Evolutionary conservation across 495 filamentous ascomycete genomes (phyloP).

Genomic region (Penicillium pancosmium): DNA sequence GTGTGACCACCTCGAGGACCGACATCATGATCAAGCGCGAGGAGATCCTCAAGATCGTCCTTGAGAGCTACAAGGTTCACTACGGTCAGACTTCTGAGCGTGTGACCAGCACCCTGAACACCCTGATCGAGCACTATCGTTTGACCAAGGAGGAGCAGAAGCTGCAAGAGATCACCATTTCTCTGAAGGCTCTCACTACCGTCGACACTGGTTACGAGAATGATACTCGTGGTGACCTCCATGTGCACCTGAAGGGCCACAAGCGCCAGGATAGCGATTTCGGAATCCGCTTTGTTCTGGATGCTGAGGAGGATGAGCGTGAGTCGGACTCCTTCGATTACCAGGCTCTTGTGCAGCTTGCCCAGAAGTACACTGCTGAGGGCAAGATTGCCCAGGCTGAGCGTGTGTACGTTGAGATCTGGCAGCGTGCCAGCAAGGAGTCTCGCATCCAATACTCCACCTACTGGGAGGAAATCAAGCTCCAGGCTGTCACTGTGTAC

Average conservation of each 20-base stretch:
- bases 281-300: slow-evolving; percentile 26
- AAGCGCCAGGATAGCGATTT: slow-evolving; percentile 20
- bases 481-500: slow-evolving; percentile 33
- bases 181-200: slow-evolving; percentile 20
- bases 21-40: slow-evolving; percentile 40
- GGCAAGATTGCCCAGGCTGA: slow-evolving; percentile 31
- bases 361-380: slow-evolving; percentile 25
- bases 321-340: slow-evolving; percentile 25
- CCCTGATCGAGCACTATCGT: slow-evolving; percentile 39
- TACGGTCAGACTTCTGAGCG: slow-evolving; percentile 38
- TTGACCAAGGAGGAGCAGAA: slow-evolving; percentile 31
- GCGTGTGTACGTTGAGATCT: slow-evolving; percentile 37
- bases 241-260: slow-evolving; percentile 29
- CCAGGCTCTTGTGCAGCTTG: slow-evolving; percentile 23
- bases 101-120: slow-evolving; percentile 28
- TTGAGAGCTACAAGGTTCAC: slow-evolving; percentile 42
- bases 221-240: slow-evolving; percentile 25
- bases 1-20: slow-evolving; percentile 32
- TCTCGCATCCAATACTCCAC: slow-evolving; percentile 33
- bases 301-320: slow-evolving; percentile 27
- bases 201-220: slow-evolving; percentile 12
- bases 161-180: slow-evolving; percentile 19
- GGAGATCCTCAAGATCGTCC: slow-evolving; percentile 31
- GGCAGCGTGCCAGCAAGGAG: slow-evolving; percentile 38
- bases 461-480: slow-evolving; percentile 35